Conservation (phyloP, 106 monocot species). For the Alisma plantagoaquatica region DNA sequence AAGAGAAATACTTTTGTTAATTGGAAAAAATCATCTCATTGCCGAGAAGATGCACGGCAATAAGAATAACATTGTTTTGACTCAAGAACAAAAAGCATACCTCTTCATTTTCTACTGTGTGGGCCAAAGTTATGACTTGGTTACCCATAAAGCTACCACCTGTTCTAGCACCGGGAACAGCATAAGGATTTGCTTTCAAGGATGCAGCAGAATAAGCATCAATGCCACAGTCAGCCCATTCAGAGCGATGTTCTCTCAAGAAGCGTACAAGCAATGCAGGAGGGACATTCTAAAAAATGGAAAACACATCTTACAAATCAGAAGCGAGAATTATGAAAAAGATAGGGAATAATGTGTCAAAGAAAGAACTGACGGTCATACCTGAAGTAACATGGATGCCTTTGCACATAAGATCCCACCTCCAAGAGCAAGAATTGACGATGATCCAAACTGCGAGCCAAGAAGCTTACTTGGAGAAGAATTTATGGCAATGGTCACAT, state of each 20-base stretch:
- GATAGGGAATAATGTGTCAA: too few relatives aligned
- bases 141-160: slow-evolving; percentile 38
- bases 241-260: slow-evolving; percentile 86
- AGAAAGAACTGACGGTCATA: too few relatives aligned
- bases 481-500: slow-evolving; percentile 71
- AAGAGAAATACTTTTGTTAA: too few relatives aligned
- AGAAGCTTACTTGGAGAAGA: slow-evolving; percentile 59
- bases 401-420: slow-evolving; percentile 89
- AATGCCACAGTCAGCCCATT: slow-evolving; percentile 83
- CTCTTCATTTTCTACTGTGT: slow-evolving; percentile 94
- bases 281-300: slow-evolving; percentile 67
- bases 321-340: too few relatives aligned
- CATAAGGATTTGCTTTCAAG: slow-evolving; percentile 54
- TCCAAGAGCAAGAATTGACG: slow-evolving; percentile 34
- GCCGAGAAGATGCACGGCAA: too few relatives aligned
- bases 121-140: slow-evolving; percentile 81
- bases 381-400: slow-evolving; percentile 90
- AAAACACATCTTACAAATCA: too few relatives aligned
- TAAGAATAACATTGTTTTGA: too few relatives aligned
- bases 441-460: slow-evolving; percentile 35
- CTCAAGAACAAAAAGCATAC: too few relatives aligned
- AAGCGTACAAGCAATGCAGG: slow-evolving; percentile 87
- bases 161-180: slow-evolving; percentile 43
- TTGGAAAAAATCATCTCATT: too few relatives aligned
- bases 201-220: slow-evolving; percentile 84